Evolutionary conservation across 805 yeast genomes (phyloP).

Genomic region (Saccharomycopsis sp.): DNA sequence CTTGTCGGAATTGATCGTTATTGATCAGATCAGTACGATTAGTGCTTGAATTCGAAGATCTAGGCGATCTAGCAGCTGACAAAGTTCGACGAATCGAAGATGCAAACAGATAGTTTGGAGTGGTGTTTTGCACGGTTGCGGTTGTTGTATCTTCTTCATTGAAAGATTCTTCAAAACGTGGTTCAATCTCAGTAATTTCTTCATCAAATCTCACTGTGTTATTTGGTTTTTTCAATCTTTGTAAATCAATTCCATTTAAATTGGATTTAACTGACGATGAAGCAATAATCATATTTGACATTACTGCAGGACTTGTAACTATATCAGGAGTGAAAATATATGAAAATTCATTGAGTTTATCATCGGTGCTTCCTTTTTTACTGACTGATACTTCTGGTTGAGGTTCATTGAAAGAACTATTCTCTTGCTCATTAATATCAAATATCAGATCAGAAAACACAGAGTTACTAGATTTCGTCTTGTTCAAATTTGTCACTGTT

Average conservation of each 20-base stretch:
- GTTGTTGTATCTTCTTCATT: constrained; percentile 1
- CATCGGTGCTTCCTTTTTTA: constrained; percentile 4
- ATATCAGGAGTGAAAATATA: too few relatives aligned
- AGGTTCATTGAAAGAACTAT: constrained; percentile 7
- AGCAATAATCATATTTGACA: constrained; percentile 8
- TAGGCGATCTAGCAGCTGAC: neutral
- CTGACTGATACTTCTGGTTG: neutral
- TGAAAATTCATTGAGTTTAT: constrained; percentile 15
- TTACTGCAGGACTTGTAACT: too few relatives aligned
- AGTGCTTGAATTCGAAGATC: neutral
- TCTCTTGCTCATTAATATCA: neutral
- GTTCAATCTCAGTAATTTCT: constrained; percentile 18
- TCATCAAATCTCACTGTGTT: constrained; percentile 19
- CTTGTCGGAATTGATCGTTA: neutral
- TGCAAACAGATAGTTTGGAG: constrained; percentile 18
- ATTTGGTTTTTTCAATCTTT: constrained; percentile 2
- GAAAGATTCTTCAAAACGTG: constrained; percentile 1
- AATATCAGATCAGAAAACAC: constrained; percentile 7
- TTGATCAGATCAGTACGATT: neutral
- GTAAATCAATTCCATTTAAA: constrained; percentile 3
- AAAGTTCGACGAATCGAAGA: constrained; percentile 14
- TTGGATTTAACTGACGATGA: constrained; percentile 11
- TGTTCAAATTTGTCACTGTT: neutral
- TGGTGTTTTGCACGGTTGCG: constrained; percentile 34
- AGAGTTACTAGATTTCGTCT: constrained; percentile 11